phyloP scores from a whole-genome alignment of 179 eudicot genomes.

The Beta corolliflora region DNA sequence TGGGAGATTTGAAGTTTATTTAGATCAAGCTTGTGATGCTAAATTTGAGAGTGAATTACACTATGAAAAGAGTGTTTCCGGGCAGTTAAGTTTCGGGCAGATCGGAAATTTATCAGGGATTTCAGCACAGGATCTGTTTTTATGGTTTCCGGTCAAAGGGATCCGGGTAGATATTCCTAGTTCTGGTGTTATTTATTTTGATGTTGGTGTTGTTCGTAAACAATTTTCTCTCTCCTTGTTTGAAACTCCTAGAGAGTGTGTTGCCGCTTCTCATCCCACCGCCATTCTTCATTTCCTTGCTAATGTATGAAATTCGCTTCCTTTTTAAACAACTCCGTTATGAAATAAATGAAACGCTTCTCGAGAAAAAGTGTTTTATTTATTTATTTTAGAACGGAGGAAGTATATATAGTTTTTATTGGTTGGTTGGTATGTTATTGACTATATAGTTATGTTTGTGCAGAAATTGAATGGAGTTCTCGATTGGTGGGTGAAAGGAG shows the following conservation, averaged over 20 bases:
- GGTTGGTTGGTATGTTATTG: not conserved
- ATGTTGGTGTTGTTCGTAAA: constrained; percentile 80
- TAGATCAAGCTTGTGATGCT: constrained; percentile 70
- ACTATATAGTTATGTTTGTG: not conserved
- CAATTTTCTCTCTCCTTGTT: constrained; percentile 74
- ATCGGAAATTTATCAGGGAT: constrained; percentile 67
- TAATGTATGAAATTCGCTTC: constrained; percentile 46
- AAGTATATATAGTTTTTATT: not conserved
- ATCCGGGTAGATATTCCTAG: constrained; percentile 83
- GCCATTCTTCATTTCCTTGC: constrained; percentile 13
- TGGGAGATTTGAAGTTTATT: constrained; percentile 55
- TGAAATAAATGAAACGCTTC: not conserved
- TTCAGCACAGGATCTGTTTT: constrained; percentile 75
- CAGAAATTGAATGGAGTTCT: constrained; percentile 36
- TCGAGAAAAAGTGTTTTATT: too few species aligned
- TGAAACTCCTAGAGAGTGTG: constrained; percentile 69
- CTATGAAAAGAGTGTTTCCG: constrained; percentile 65
- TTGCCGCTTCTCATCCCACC: constrained; percentile 40
- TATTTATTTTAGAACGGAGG: not conserved
- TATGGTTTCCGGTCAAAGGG: constrained; percentile 78
- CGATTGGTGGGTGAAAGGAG: constrained; percentile 23
- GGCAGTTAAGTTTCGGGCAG: constrained; percentile 51
- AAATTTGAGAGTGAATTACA: constrained; percentile 74
- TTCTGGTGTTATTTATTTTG: constrained; percentile 81
- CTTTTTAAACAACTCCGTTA: too few species aligned